Evolutionary conservation across 2,329 filamentous ascomycete genomes (phyloP).

Genomic region (Hirsutella rhossiliensis): DNA sequence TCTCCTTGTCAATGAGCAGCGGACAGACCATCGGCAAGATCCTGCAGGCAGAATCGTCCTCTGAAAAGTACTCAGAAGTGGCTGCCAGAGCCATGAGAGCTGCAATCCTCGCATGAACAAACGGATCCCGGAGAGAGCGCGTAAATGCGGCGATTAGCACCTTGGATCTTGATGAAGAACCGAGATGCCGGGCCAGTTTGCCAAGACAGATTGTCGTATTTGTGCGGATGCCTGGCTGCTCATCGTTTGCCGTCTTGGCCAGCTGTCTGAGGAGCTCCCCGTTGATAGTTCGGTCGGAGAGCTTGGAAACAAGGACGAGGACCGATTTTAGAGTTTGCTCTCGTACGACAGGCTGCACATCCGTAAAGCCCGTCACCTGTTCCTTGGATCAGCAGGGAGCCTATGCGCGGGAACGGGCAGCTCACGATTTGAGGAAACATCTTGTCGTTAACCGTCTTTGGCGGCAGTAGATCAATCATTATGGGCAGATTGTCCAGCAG

Average conservation of each 20-base stretch:
- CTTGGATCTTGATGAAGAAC: slow-evolving; percentile 67
- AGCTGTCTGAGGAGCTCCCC: slow-evolving; percentile 83
- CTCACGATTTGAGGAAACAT: slow-evolving; percentile 86
- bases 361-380: slow-evolving; percentile 86
- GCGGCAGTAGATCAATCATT: slow-evolving; percentile 84
- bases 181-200: slow-evolving; percentile 86
- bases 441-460: slow-evolving; percentile 87
- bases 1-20: slow-evolving; percentile 86
- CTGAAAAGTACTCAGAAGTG: slow-evolving; percentile 74
- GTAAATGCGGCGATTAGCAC: slow-evolving; percentile 89
- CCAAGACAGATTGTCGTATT: slow-evolving; percentile 97
- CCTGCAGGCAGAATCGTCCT: slow-evolving; percentile 78
- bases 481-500: slow-evolving; percentile 76
- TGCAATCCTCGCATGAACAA: slow-evolving; percentile 87
- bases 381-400: slow-evolving; percentile 12
- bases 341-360: slow-evolving; percentile 78
- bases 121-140: slow-evolving; percentile 80
- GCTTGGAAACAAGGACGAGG: slow-evolving; percentile 72
- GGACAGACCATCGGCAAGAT: slow-evolving; percentile 79
- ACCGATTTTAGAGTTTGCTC: slow-evolving; percentile 96
- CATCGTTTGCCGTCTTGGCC: slow-evolving; percentile 93
- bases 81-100: slow-evolving; percentile 75
- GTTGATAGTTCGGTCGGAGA: slow-evolving; percentile 87
- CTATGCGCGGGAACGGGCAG: not conserved
- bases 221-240: slow-evolving; percentile 91